Evolutionary conservation across 768 basidiomycete species (phyloP), one percentile per base, ranked within the genome.

Genomic region (Tricholoma bakamatsutake): DNA sequence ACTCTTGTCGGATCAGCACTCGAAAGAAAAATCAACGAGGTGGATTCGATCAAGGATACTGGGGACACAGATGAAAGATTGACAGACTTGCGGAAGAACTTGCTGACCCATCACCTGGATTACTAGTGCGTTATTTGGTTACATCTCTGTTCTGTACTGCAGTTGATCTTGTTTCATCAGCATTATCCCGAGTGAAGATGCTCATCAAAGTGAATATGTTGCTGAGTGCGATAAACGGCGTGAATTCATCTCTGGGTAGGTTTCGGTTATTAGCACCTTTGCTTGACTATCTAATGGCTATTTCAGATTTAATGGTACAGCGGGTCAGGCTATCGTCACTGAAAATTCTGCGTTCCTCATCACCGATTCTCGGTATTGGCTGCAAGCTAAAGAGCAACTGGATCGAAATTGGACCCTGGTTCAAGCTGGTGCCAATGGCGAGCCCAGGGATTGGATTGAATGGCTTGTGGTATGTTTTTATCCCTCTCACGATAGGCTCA

Each of bases 171-270:
- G 11, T 50, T 53, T 53, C 35, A 60, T n/a, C 50, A 93, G 90
- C 62, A 68, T 91, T 59, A 68, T 93, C 47, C 90, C 90, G 2
- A 83, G 79, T 34, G 88, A 90, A 68, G 91, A 93, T 64, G 85
- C 89, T 5, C 91, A 93, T 65, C 81, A 82, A 51, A 90, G 90
- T 0, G 91, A 93, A 68, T 92, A 90, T 57, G 86, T 91, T 24
- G 81, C 88, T 15, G 67, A 77, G 6, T 81, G 83, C 56, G 91
- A 93, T 68, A 87, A 87, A 67, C 81, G 91, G 48, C 75, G 87
- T 53, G 81, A 90, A 65, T 93, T 81, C 73, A 82, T 93, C 50
- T 85, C 85, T 43, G 87, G 85, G 87, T 88, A 66, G 54, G 84
- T 68, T n/a, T 31, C 48, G 28, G 30, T n/a, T 50, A 30, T 48